Percentiles rank a stretch among this genome's conserved stretches.
Conservation (phyloP, 495 filamentous ascomycete genomes). For the Penicillium silybi region DNA sequence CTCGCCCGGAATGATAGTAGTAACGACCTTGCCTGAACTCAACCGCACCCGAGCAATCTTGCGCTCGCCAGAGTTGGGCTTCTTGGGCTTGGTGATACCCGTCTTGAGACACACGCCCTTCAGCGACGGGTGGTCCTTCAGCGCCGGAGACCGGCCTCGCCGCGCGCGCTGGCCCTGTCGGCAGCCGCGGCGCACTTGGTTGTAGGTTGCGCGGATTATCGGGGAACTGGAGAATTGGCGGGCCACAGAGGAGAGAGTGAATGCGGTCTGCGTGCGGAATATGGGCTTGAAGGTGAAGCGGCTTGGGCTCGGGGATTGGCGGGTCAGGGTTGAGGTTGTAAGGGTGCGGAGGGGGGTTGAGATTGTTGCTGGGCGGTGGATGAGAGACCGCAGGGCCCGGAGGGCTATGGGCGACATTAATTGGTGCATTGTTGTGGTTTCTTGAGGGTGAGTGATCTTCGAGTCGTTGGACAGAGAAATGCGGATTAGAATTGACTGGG, state of each 20-base stretch:
- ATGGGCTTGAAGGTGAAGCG: slow-evolving; percentile 34
- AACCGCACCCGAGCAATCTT: slow-evolving; percentile 87
- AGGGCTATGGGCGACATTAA: slow-evolving; percentile 37
- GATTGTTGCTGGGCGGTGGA: slow-evolving; percentile 26
- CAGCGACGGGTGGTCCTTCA: slow-evolving; percentile 71
- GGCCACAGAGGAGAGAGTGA: slow-evolving; percentile 8
- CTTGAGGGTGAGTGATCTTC: not conserved
- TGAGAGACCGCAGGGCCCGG: slow-evolving; percentile 37
- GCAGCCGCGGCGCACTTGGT: slow-evolving; percentile 63
- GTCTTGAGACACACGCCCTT: slow-evolving; percentile 96
- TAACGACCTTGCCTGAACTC: slow-evolving; percentile 81
- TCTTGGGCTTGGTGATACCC: slow-evolving; percentile 90
- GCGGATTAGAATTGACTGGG: slow-evolving; percentile 5
- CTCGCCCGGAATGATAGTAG: slow-evolving; percentile 91
- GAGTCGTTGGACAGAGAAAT: slow-evolving; percentile 5
- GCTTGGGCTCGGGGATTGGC: slow-evolving; percentile 16
- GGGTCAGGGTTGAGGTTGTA: slow-evolving; percentile 13
- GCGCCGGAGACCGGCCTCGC: slow-evolving; percentile 79
- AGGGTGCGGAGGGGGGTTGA: slow-evolving; percentile 19
- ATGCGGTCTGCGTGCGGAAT: slow-evolving; percentile 31
- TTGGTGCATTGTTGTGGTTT: slow-evolving; percentile 28
- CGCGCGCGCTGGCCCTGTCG: slow-evolving; percentile 72
- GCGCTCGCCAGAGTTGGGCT: slow-evolving; percentile 93
- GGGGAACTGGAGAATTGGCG: slow-evolving; percentile 46
- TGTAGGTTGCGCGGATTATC: slow-evolving; percentile 44